Evolutionary conservation across 257 asterid genomes (phyloP), one percentile per base, ranked within the genome.

Genomic region (Lithospermum erythrorhizon): DNA sequence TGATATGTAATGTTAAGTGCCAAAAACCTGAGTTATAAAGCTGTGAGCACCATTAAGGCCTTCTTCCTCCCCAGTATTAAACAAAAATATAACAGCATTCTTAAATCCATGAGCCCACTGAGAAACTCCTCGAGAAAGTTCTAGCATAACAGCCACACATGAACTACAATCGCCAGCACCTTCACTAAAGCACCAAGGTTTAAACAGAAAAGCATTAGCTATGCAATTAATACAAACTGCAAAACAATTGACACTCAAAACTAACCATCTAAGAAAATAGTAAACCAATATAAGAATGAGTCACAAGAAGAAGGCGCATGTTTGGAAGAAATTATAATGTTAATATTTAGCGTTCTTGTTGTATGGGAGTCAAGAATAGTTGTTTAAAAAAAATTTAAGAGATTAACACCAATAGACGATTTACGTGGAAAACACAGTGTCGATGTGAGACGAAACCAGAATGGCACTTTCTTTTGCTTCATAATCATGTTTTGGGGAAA

Each of bases 101-200:
- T 93, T 89, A 75, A 86, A 93, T 78, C 96, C 95, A 65, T 93
- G 98, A 70, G 95, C 98, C 97, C 94, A 83, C 53, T 93, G 98
- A 55, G 96, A 89, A 71, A 83, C 75, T 70, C 96, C 98, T 55
- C 98, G 89, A 63, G 98, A 96, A 83, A 93, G 98, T 83, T 93
- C 98, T 62, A 88, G 77, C 98, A 93, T 93, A 63, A 93, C 97
- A 55, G 95, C 83, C 67, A 93, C 90, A 66, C 97, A 89, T 52
- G 98, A 93, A 70, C 96, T 89, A 84, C 97, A 89, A 73, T 93
- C 98, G 49, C 98, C 97, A 65, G 97, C 98, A 61, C 98, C 98
- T 83, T 86, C 97, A 72, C 97, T 91, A 76, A 61, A 74, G 49
- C 25, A 70, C 55, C 52, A 55, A 65, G 8, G 54, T 61, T 30